These are phyloP conservation scores for Globisporangium rhizosaccharum DNA, from an alignment of 352 stramenopile species.

Conservation along the genomic window DNA sequence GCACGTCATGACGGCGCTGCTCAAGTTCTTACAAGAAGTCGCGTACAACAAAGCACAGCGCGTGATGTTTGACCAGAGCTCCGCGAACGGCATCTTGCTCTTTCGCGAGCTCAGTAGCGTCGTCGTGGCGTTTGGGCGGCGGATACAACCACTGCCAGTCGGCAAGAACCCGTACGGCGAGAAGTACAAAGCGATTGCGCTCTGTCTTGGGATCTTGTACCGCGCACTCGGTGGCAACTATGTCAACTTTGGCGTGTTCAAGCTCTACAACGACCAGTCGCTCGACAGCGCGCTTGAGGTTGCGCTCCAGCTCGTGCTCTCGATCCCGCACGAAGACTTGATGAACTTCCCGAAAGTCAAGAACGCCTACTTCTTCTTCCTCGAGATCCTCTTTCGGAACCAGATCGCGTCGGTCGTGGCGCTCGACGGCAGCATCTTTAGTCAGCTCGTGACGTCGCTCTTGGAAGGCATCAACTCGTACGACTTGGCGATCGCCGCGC, in stretches of 20 bases:
- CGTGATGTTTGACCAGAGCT: conserved; percentile 98
- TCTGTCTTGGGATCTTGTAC: conserved; percentile 91
- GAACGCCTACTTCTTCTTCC: conserved; percentile 97
- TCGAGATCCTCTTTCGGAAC: conserved; percentile 98
- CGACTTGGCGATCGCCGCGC: conserved; percentile 91
- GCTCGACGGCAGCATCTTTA: conserved; percentile 93
- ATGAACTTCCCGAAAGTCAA: conserved; percentile 97
- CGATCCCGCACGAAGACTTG: conserved; percentile 94
- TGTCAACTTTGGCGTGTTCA: conserved; percentile 99
- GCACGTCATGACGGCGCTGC: conserved; percentile 92
- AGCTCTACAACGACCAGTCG: conserved; percentile 96
- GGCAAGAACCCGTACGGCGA: conserved; percentile 91
- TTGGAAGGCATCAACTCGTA: conserved; percentile 86
- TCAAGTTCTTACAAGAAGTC: conserved; percentile 97
- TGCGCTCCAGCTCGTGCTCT: conserved; percentile 92
- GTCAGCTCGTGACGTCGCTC: conserved; percentile 94
- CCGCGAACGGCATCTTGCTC: conserved; percentile 96
- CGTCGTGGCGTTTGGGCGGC: conserved; percentile 92
- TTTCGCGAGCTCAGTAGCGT: conserved; percentile 96
- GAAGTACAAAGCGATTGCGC: conserved; percentile 97
- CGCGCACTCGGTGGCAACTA: conserved; percentile 92
- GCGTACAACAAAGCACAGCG: conserved; percentile 95
- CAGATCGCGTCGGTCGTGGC: conserved; percentile 93
- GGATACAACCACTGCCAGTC: conserved; percentile 79
- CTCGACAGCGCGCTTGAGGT: conserved; percentile 93